Conservation (phyloP, 305 asterid genomes). For the Fraxinus ornus region DNA sequence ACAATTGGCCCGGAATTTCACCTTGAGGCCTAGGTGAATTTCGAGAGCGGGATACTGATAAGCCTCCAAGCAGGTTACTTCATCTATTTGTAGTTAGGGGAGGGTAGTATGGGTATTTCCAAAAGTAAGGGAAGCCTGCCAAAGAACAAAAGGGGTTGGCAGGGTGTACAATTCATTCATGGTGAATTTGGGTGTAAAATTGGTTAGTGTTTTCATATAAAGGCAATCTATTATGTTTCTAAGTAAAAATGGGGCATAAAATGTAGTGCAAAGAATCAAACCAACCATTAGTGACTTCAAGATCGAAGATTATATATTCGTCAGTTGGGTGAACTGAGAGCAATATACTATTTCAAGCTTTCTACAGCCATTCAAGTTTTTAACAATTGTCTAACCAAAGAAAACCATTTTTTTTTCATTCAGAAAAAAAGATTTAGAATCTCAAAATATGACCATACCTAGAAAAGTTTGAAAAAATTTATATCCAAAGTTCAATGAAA, state of each 20-base stretch:
- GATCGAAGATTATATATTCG: background rate
- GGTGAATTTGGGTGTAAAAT: background rate
- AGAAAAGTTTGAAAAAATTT: background rate
- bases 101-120: background rate
- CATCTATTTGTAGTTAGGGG: background rate
- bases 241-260: background rate
- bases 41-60: background rate
- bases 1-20: background rate
- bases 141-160: background rate
- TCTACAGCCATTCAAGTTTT: background rate
- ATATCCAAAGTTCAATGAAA: conserved; percentile 1
- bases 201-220: background rate
- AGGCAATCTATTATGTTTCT: background rate
- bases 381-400: conserved; percentile 1
- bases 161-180: background rate
- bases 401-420: conserved; percentile 1
- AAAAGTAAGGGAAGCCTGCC: background rate
- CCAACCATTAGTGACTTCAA: background rate
- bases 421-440: conserved; percentile 6
- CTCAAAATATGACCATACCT: background rate
- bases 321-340: background rate
- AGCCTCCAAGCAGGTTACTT: background rate
- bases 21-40: background rate
- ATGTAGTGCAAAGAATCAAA: background rate
- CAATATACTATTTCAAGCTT: background rate